Percentiles rank a stretch among this genome's conserved stretches.
Evolutionary conservation across 1,284 basidiomycete genomes (phyloP).

Genomic region (Marasmius oreades): DNA sequence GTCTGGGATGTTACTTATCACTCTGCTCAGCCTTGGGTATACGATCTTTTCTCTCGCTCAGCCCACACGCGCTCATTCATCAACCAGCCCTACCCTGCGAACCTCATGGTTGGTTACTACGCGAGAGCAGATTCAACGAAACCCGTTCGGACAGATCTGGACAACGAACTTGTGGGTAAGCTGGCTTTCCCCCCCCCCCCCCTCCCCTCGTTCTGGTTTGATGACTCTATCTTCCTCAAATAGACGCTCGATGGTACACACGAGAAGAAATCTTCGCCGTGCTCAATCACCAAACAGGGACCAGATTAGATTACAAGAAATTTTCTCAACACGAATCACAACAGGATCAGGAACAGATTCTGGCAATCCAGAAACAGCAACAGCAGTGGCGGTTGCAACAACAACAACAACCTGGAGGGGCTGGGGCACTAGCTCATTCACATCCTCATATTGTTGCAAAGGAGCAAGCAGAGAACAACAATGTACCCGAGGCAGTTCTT

Average conservation of each 20-base stretch:
- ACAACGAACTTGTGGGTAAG: slow-evolving; percentile 92
- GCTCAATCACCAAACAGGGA: slow-evolving; percentile 54
- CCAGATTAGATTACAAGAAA: slow-evolving; percentile 60
- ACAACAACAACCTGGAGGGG: slow-evolving; percentile 11
- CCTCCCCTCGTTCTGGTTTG: too few species aligned
- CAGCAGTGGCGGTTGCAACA: neutral
- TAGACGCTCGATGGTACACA: slow-evolving; percentile 89
- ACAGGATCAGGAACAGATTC: slow-evolving; percentile 11
- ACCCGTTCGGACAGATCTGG: slow-evolving; percentile 82
- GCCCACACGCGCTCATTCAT: neutral
- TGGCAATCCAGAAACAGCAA: neutral
- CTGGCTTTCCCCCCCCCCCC: too few species aligned
- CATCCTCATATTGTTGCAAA: slow-evolving; percentile 6
- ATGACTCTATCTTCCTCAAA: slow-evolving; percentile 1
- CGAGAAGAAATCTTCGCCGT: slow-evolving; percentile 69
- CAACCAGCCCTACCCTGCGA: slow-evolving; percentile 79
- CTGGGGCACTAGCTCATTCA: slow-evolving; percentile 18
- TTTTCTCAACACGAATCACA: slow-evolving; percentile 37
- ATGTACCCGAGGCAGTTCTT: slow-evolving; percentile 18
- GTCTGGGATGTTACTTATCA: slow-evolving; percentile 87
- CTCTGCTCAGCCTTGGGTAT: slow-evolving; percentile 80
- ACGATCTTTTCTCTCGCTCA: slow-evolving; percentile 16
- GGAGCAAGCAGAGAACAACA: neutral
- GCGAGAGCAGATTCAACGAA: slow-evolving; percentile 72
- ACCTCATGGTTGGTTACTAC: slow-evolving; percentile 90